These are phyloP conservation scores for Botrytis hyacinthi DNA, from an alignment of 2,329 filamentous ascomycete genomes.

Conservation along the genomic window DNA sequence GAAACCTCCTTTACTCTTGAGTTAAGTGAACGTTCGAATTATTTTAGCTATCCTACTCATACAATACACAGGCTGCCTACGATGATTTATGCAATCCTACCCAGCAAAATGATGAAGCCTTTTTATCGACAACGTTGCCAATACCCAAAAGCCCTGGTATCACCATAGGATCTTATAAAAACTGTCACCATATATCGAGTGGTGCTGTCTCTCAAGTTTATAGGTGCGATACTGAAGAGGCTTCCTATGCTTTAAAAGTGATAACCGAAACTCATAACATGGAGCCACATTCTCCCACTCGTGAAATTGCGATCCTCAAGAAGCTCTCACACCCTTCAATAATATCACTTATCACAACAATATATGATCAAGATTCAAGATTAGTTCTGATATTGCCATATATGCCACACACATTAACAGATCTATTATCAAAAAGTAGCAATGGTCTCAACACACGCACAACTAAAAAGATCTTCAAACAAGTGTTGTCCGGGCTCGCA, in stretches of 20 bases:
- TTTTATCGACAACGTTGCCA: constrained; percentile 23
- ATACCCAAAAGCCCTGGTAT: constrained; percentile 40
- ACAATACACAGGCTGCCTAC: constrained; percentile 48
- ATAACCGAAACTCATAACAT: constrained; percentile 71
- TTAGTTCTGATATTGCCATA: constrained; percentile 85
- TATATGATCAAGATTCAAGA: constrained; percentile 66
- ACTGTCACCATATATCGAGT: constrained; percentile 55
- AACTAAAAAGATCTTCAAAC: constrained; percentile 51
- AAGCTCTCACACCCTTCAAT: constrained; percentile 56
- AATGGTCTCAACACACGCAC: constrained; percentile 35
- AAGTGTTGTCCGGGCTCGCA: constrained; percentile 68
- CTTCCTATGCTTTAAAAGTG: constrained; percentile 69
- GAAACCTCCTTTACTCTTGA: neutral
- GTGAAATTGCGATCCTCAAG: constrained; percentile 74
- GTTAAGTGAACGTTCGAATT: neutral
- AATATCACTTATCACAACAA: constrained; percentile 69
- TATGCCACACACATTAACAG: constrained; percentile 68
- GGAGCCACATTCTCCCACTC: constrained; percentile 77
- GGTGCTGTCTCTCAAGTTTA: constrained; percentile 86
- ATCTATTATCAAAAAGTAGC: constrained; percentile 57
- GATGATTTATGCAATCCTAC: constrained; percentile 44
- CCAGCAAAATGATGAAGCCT: constrained; percentile 25
- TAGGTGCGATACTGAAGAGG: constrained; percentile 50
- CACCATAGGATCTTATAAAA: constrained; percentile 52
- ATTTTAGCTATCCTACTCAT: neutral